A percentile compares a stretch with the other conserved stretches of the same genome.
phyloP scores from a whole-genome alignment of 345 rosid genomes.

The Euphorbia tirucalli region DNA sequence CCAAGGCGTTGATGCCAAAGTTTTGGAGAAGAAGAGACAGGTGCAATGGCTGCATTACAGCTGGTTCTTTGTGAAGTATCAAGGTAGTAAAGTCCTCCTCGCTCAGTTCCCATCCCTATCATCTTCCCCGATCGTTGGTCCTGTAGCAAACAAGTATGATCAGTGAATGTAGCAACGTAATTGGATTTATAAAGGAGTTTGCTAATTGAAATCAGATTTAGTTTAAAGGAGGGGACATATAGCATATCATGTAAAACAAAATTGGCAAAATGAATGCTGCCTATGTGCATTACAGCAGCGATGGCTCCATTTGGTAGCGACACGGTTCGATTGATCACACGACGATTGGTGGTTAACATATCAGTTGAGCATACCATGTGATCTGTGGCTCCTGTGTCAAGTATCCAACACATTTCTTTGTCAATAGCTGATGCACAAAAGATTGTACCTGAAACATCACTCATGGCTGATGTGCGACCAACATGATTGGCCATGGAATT shows the following conservation, averaged over 20 bases:
- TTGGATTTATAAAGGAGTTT: not conserved
- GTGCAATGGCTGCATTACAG: not conserved
- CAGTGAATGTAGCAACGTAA: not conserved
- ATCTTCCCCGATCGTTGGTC: not conserved
- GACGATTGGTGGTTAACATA: not conserved
- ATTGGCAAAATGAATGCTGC: not conserved
- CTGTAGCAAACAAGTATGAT: not conserved
- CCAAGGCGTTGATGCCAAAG: conserved; percentile 1
- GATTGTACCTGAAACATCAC: not conserved
- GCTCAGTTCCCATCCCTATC: not conserved
- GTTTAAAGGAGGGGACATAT: not conserved
- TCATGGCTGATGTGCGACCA: not conserved
- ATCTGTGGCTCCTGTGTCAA: conserved; percentile 6
- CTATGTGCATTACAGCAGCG: not conserved
- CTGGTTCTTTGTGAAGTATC: not conserved
- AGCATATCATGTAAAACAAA: conserved; percentile 10
- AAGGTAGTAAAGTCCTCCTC: not conserved
- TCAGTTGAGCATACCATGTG: not conserved
- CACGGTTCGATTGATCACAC: not conserved
- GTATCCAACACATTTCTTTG: conserved; percentile 1
- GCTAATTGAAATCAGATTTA: not conserved
- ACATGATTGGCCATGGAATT: conserved; percentile 8
- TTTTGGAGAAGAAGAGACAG: not conserved
- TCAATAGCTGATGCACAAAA: not conserved
- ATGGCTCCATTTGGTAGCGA: not conserved